Conservation (phyloP, 805 yeast species). For the Pichia manshurica region DNA sequence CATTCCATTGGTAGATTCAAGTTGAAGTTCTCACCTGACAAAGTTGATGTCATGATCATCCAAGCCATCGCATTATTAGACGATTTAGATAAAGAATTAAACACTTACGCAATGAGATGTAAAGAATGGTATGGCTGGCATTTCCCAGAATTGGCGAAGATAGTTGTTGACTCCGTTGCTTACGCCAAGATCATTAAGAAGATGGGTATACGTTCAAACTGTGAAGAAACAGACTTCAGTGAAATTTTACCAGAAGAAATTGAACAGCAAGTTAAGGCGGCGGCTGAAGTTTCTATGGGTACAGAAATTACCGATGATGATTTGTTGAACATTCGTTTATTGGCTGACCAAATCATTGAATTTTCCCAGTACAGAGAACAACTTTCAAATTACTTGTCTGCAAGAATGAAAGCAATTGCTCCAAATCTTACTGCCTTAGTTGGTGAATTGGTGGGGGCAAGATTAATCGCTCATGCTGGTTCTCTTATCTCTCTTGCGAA, state of each 20-base stretch:
- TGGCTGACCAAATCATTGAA: conserved; percentile 95
- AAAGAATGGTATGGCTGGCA: conserved; percentile 99
- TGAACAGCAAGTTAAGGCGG: conserved; percentile 87
- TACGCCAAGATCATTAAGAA: conserved; percentile 88
- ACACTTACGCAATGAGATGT: conserved; percentile 97
- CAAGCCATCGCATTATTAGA: conserved; percentile 97
- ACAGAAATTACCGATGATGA: conserved; percentile 94
- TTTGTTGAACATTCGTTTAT: conserved; percentile 76
- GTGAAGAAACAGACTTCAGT: conserved; percentile 83
- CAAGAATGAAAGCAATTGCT: conserved; percentile 98
- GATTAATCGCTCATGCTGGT: conserved; percentile 96
- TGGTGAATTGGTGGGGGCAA: conserved; percentile 97
- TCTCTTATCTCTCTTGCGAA: conserved; percentile 90
- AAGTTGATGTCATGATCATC: conserved; percentile 98
- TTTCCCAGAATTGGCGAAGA: conserved; percentile 98
- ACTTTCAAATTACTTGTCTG: conserved; percentile 79
- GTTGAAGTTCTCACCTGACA: conserved; percentile 94
- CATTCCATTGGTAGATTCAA: conserved; percentile 98
- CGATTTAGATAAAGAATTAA: conserved; percentile 94
- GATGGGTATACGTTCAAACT: conserved; percentile 93
- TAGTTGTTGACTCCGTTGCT: conserved; percentile 91
- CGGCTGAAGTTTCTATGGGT: conserved; percentile 99
- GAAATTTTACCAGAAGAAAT: conserved; percentile 88
- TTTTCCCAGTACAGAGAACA: conserved; percentile 96
- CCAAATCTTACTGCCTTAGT: conserved; percentile 94